Conservation (phyloP, 768 basidiomycete species). For the Amanita thiersii region DNA sequence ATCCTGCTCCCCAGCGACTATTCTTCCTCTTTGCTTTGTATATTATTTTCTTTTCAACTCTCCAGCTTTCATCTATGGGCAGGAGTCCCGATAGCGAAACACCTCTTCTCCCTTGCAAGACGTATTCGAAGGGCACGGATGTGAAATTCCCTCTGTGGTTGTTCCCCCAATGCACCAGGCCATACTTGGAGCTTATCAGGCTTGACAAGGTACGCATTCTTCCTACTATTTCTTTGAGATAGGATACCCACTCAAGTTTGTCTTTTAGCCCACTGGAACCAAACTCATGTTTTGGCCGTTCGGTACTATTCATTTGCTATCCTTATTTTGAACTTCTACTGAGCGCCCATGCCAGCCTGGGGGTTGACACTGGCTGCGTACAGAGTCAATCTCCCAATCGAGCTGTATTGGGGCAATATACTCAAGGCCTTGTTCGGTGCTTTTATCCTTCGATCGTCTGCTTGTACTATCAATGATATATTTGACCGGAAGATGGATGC, state of each 20-base stretch:
- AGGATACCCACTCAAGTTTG: background rate
- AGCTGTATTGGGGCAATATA: constrained; percentile 22
- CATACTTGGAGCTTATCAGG: constrained; percentile 43
- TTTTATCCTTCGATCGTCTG: constrained; percentile 37
- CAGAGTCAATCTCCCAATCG: constrained; percentile 20
- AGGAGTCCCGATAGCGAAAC: constrained; percentile 13
- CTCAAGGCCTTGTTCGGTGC: constrained; percentile 29
- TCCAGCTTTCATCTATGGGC: constrained; percentile 14
- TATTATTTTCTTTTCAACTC: background rate
- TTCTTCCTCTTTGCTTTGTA: background rate
- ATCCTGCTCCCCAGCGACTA: background rate
- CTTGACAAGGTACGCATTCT: constrained; percentile 35
- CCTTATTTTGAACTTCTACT: background rate
- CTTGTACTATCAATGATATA: constrained; percentile 50
- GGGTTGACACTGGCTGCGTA: constrained; percentile 44
- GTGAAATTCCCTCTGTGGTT: constrained; percentile 24
- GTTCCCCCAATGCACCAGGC: constrained; percentile 18
- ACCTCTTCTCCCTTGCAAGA: constrained; percentile 17
- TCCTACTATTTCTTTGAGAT: background rate
- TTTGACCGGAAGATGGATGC: constrained; percentile 45
- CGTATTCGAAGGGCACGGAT: constrained; percentile 5
- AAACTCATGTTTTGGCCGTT: constrained; percentile 49
- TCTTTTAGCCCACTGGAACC: constrained; percentile 36
- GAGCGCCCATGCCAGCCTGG: constrained; percentile 26
- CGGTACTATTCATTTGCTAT: constrained; percentile 18